Evolutionary conservation across 2,329 filamentous ascomycete genomes (phyloP).

Genomic region (Fusarium sarcochroum): DNA sequence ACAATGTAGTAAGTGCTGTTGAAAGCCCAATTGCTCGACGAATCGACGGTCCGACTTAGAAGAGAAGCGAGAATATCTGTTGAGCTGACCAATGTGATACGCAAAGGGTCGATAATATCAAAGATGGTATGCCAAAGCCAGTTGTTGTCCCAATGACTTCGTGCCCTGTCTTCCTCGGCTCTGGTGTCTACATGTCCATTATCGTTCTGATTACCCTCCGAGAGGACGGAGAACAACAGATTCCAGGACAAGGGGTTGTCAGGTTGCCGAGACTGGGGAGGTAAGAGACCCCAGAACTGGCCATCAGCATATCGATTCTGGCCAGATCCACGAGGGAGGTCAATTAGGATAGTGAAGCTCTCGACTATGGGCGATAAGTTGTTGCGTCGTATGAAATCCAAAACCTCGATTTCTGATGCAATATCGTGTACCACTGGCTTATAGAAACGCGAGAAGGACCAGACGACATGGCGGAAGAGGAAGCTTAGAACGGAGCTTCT

Average conservation of each 20-base stretch:
- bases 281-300: conserved; percentile 51
- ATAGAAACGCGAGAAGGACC: conserved; percentile 55
- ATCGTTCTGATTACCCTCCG: conserved; percentile 8
- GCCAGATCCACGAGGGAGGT: conserved; percentile 45
- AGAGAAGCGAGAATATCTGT: conserved; percentile 74
- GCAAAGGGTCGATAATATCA: conserved; percentile 64
- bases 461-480: conserved; percentile 70
- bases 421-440: conserved; percentile 44
- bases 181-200: conserved; percentile 39
- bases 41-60: conserved; percentile 68
- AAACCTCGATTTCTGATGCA: conserved; percentile 53
- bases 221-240: conserved; percentile 47
- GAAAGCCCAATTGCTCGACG: conserved; percentile 74
- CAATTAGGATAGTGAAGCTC: conserved; percentile 59
- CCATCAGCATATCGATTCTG: conserved; percentile 49
- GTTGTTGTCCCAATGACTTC: conserved; percentile 51
- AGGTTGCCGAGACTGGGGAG: conserved; percentile 39
- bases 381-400: conserved; percentile 57
- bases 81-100: conserved; percentile 71
- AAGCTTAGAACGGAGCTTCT: conserved; percentile 64
- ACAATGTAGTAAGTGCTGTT: conserved; percentile 74
- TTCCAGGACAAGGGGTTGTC: conserved; percentile 40
- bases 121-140: conserved; percentile 72
- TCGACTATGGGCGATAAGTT: conserved; percentile 57
- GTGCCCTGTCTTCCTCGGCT: conserved; percentile 24